Conservation (phyloP, 1,284 basidiomycete species). For the Omphalotus olearius region DNA sequence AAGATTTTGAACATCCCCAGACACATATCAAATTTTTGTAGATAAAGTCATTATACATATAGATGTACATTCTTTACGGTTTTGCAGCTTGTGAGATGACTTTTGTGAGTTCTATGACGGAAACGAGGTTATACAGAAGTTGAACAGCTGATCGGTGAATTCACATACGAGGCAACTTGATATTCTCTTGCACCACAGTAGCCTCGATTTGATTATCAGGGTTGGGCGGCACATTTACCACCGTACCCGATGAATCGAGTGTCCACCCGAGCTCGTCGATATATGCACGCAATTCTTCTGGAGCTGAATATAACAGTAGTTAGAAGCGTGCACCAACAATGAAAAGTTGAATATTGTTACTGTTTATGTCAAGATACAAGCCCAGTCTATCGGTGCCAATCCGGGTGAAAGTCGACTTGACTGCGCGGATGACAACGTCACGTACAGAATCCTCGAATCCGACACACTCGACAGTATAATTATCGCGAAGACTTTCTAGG, state of each 20-base stretch:
- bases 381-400: conserved; percentile 68
- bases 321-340: conserved; percentile 15
- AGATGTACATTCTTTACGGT: conserved; percentile 15
- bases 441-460: conserved; percentile 82
- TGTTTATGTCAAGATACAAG: conserved; percentile 70
- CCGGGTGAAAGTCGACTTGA: conserved; percentile 75
- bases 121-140: conserved; percentile 4
- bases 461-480: conserved; percentile 77
- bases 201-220: conserved; percentile 96
- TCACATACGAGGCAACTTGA: conserved; percentile 82
- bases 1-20: no score
- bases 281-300: conserved; percentile 57
- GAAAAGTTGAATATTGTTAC: conserved; percentile 33
- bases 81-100: conserved; percentile 71
- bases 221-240: conserved; percentile 76
- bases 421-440: conserved; percentile 71
- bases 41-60: background rate
- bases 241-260: conserved; percentile 53
- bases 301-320: conserved; percentile 33
- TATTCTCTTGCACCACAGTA: conserved; percentile 88
- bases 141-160: background rate
- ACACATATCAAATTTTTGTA: background rate
- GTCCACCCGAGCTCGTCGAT: conserved; percentile 75
- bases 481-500: conserved; percentile 71
- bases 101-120: conserved; percentile 71